These are phyloP conservation scores for Litsea cubeba DNA, from an alignment of 164 flowering plant species.

Conservation along the genomic window DNA sequence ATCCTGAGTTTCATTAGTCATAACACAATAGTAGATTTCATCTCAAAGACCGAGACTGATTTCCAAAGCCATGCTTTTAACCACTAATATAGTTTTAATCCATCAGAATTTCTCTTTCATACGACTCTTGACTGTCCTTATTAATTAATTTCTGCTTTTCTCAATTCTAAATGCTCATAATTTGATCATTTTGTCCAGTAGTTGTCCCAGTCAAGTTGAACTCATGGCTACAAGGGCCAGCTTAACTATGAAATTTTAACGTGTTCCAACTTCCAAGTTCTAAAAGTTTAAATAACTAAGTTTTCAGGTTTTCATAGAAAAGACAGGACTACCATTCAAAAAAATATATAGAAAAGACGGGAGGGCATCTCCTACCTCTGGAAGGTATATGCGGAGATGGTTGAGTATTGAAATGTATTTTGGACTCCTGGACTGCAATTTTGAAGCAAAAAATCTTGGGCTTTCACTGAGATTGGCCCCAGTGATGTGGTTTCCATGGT, in stretches of 20 bases:
- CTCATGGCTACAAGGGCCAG: neutral
- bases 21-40: no score
- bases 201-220: neutral
- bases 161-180: neutral
- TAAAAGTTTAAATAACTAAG: neutral
- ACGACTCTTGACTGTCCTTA: neutral
- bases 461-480: constrained; percentile 76
- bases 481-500: constrained; percentile 83
- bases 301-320: neutral
- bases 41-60: no score
- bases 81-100: neutral
- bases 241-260: neutral
- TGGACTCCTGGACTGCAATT: constrained; percentile 93
- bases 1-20: no score
- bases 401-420: constrained; percentile 94
- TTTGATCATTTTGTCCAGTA: neutral
- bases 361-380: constrained; percentile 60
- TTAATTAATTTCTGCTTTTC: neutral
- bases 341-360: no score
- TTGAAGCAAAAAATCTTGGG: constrained; percentile 78
- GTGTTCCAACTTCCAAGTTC: neutral
- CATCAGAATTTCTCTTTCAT: no score
- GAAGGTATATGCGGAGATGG: constrained; percentile 92
- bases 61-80: neutral
- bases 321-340: no score